phyloP scores from a whole-genome alignment of 106 monocot species.

The Dendrobium officinale region DNA sequence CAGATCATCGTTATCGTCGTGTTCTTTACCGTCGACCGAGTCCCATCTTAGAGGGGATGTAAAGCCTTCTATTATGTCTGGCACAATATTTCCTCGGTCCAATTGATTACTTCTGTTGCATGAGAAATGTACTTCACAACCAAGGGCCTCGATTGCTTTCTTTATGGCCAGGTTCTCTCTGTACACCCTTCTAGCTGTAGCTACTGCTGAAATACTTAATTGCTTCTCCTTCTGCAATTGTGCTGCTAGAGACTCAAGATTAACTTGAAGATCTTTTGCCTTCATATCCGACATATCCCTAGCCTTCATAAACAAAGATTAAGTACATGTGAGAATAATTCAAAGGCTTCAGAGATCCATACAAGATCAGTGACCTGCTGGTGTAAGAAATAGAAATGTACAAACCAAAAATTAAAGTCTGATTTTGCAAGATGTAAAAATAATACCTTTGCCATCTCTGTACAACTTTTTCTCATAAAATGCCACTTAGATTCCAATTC shows the following conservation, averaged over 20 bases:
- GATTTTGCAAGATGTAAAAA: neutral
- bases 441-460: conserved; percentile 55
- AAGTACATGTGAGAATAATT: neutral
- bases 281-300: conserved; percentile 58
- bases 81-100: conserved; percentile 12
- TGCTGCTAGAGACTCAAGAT: conserved; percentile 27
- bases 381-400: too few species aligned
- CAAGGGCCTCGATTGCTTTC: conserved; percentile 78
- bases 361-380: neutral
- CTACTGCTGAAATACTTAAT: conserved; percentile 28
- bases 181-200: conserved; percentile 36
- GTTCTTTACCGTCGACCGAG: conserved; percentile 9
- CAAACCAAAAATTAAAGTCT: neutral
- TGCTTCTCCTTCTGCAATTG: conserved; percentile 70
- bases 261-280: conserved; percentile 41
- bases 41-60: conserved; percentile 16
- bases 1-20: conserved; percentile 35
- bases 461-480: conserved; percentile 38
- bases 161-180: conserved; percentile 69
- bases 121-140: conserved; percentile 77
- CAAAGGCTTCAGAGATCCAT: neutral
- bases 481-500: conserved; percentile 70
- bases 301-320: conserved; percentile 25
- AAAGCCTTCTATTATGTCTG: conserved; percentile 14
- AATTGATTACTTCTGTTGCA: conserved; percentile 13